Percentiles rank a stretch among this genome's conserved stretches.
These are phyloP conservation scores for Gymnopilus junonius DNA, from an alignment of 768 basidiomycete species.

Conservation along the genomic window DNA sequence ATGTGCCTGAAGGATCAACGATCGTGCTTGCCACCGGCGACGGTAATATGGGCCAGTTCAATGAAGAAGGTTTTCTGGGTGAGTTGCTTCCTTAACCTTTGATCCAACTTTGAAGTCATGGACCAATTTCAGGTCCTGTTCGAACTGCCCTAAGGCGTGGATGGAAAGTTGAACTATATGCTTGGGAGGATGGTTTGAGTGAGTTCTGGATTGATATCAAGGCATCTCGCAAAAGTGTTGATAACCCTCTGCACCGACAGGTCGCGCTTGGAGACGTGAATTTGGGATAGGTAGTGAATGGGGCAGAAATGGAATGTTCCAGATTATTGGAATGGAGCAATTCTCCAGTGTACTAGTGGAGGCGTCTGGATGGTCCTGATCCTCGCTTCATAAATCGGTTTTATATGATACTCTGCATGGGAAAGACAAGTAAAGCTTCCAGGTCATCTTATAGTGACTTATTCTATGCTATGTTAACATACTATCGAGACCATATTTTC, in stretches of 20 bases:
- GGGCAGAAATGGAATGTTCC: conserved; percentile 51
- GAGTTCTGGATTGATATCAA: conserved; percentile 20
- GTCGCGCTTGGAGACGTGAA: conserved; percentile 72
- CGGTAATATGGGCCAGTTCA: conserved; percentile 91
- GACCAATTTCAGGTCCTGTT: conserved; percentile 58
- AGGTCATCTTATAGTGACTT: neutral
- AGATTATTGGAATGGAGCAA: conserved; percentile 67
- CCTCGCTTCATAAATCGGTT: no score
- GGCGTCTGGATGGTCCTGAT: conserved; percentile 15
- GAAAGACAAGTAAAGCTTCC: neutral
- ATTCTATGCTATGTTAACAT: neutral
- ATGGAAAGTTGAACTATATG: conserved; percentile 95
- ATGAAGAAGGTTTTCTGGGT: conserved; percentile 88
- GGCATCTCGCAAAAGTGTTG: neutral
- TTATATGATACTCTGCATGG: neutral
- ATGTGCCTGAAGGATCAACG: conserved; percentile 68
- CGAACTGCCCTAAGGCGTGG: conserved; percentile 85
- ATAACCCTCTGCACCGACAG: conserved; percentile 22
- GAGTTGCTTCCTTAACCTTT: conserved; percentile 5
- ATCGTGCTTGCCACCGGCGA: conserved; percentile 95
- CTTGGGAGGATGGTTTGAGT: conserved; percentile 87
- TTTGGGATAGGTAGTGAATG: conserved; percentile 66
- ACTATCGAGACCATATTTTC: neutral
- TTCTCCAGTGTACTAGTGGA: conserved; percentile 66
- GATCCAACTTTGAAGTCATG: neutral